Percentiles rank a stretch among this genome's conserved stretches.
These are phyloP conservation scores for Tetrapisispora nanseiensis DNA, from an alignment of 805 yeast genomes.

Conservation along the genomic window DNA sequence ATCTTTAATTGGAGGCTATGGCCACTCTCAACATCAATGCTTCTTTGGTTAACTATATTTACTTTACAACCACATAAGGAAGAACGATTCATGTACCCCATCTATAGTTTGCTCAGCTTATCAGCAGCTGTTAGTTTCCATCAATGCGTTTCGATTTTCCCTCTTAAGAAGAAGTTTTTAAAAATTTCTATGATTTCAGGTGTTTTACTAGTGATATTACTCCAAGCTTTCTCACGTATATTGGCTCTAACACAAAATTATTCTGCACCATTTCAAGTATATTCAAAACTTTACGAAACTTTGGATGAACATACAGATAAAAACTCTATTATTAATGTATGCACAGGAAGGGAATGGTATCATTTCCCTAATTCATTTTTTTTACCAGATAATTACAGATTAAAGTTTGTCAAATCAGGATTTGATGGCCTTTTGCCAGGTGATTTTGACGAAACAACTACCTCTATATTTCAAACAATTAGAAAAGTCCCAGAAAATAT, in stretches of 20 bases:
- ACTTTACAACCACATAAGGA: conserved; percentile 81
- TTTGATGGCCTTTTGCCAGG: conserved; percentile 87
- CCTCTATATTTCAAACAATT: conserved; percentile 29
- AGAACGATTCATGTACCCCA: conserved; percentile 82
- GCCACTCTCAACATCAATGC: conserved; percentile 39
- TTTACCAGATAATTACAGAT: conserved; percentile 51
- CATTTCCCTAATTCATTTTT: conserved; percentile 85
- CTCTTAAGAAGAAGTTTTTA: neutral
- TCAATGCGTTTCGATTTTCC: conserved; percentile 10
- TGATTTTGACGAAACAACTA: conserved; percentile 49
- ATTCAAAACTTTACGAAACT: conserved; percentile 27
- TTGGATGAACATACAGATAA: conserved; percentile 9
- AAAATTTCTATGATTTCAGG: conserved; percentile 11
- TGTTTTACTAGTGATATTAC: conserved; percentile 8
- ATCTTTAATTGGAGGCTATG: conserved; percentile 19
- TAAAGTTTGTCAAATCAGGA: conserved; percentile 63
- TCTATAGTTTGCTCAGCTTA: conserved; percentile 59
- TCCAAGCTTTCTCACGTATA: conserved; percentile 42
- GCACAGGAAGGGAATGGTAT: conserved; percentile 95
- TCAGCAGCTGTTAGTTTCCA: conserved; percentile 47
- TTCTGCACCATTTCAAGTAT: conserved; percentile 59
- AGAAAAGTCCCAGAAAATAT: conserved; percentile 49
- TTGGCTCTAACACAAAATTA: conserved; percentile 56
- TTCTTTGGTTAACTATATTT: conserved; percentile 61
- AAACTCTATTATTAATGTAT: conserved; percentile 40